Percentiles rank a stretch among this genome's conserved stretches.
Evolutionary conservation across 139 green algal genomes (phyloP).

Genomic region (Chlorella sp.): DNA sequence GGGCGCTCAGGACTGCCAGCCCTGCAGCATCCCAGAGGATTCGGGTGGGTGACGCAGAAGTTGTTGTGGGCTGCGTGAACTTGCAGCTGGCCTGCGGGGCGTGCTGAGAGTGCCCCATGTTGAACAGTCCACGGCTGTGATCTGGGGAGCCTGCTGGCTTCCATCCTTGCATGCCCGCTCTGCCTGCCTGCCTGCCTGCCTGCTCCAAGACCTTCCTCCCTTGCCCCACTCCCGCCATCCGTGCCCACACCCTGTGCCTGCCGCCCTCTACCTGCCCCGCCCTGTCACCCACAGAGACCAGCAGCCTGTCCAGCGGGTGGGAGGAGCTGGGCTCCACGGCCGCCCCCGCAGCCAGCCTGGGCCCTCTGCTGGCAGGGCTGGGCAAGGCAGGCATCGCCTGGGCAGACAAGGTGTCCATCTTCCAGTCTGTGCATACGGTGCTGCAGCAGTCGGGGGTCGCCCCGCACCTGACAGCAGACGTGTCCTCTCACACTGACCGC

Average conservation of each 20-base stretch:
- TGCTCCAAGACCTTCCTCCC: no score
- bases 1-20: neutral
- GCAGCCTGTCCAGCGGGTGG: slow-evolving; percentile 13
- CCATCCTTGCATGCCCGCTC: no score
- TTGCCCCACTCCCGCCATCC: no score
- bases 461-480: slow-evolving; percentile 6
- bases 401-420: slow-evolving; percentile 4
- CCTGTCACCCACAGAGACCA: neutral
- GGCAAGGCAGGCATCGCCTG: neutral
- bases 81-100: neutral
- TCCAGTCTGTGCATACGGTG: neutral
- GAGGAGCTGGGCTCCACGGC: neutral
- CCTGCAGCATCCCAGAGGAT: neutral
- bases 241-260: neutral
- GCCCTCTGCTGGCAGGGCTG: slow-evolving; percentile 19
- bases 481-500: slow-evolving; percentile 17
- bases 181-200: no score
- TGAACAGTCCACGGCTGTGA: no score
- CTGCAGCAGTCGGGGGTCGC: neutral
- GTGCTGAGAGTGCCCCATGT: neutral
- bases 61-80: neutral
- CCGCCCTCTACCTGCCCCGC: neutral
- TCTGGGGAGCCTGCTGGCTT: no score
- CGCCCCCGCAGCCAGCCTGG: slow-evolving; percentile 3
- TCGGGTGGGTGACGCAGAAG: neutral